Evolutionary conservation across 495 filamentous ascomycete species (phyloP), one percentile per base, ranked within the genome.

Genomic region (Bacidia rubella): DNA sequence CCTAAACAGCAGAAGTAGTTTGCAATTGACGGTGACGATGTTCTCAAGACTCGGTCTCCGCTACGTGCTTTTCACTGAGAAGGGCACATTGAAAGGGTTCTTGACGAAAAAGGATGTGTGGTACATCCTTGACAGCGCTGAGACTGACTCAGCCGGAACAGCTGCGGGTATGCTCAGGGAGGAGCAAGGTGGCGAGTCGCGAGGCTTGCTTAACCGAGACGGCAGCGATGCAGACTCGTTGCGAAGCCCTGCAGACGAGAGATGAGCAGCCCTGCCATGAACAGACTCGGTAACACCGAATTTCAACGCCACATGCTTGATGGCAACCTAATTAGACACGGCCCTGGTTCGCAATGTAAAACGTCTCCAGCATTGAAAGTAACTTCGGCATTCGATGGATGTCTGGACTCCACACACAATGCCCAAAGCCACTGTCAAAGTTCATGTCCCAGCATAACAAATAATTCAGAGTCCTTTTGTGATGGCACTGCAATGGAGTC

Each of bases 51-150:
- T 98, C 5, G 92, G 92, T 19, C 66, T 98, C 41, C 76, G 90
- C 32, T 96, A 97, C 66, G 81, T 98, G 3, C 66, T 97, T 2
- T 95, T 97, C 66, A 75, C 76, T 39, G 83, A 93, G 49, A 77
- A 81, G 56, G 93, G 92, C 9, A 74, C 80, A 27, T 65, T 98
- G 39, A 81, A 86, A 63, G 92, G 92, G 1, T 62, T 98, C 44
- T 66, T 97, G 58, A 98, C 93, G 20, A 97, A 97, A 74, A 97
- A 98, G 70, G 92, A 98, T 68, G 81, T 95, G n/a, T 96, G 88
- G 85, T 87, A 85, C 60, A 79, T 95, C 19, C 69, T 98, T 11
- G 89, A 94, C 63, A 85, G 84, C 20, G 79, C 81, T 15, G 84
- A 89, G 58, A 82, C 81, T 43, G 66, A 66, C 17, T 62, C 63